Conservation (phyloP, 1,284 basidiomycete genomes). For the Cutaneotrichosporon mucoides region DNA sequence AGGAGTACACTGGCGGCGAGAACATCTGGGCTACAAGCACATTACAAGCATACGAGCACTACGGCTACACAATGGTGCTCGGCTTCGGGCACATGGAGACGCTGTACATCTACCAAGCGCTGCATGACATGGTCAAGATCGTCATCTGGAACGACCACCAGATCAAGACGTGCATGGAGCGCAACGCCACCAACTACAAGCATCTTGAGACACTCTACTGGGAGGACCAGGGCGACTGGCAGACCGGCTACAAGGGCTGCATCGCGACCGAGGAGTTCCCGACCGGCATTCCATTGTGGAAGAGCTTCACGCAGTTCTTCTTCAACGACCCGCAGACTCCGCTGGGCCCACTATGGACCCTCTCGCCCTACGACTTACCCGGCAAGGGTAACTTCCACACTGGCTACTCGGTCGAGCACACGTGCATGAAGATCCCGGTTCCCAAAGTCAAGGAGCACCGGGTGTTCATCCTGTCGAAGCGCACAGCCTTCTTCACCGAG, state of each 20-base stretch:
- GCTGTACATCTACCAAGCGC: constrained; percentile 34
- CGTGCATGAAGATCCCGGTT: constrained; percentile 24
- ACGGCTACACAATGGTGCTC: constrained; percentile 36
- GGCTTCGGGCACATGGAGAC: constrained; percentile 30
- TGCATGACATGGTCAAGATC: constrained; percentile 29
- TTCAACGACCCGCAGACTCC: constrained; percentile 34
- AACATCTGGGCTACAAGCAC: constrained; percentile 27
- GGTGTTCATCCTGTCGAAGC: constrained; percentile 47
- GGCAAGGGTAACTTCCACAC: constrained; percentile 22
- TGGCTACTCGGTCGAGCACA: constrained; percentile 47
- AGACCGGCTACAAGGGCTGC: constrained; percentile 19
- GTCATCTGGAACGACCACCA: constrained; percentile 28
- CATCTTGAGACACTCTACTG: background rate
- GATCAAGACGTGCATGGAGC: constrained; percentile 18
- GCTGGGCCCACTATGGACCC: constrained; percentile 39
- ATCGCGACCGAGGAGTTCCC: constrained; percentile 22
- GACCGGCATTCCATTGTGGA: constrained; percentile 42
- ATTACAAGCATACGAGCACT: constrained; percentile 24
- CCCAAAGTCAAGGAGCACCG: constrained; percentile 31
- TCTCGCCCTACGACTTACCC: constrained; percentile 33
- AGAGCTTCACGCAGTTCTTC: constrained; percentile 40
- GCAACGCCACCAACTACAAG: constrained; percentile 22
- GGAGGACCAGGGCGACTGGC: constrained; percentile 10
- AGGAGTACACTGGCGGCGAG: constrained; percentile 12
- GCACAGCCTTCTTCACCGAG: constrained; percentile 32